A percentile compares a stretch with the other conserved stretches of the same genome.
These are phyloP conservation scores for Kondoa malvinella DNA, from an alignment of 768 basidiomycete species.

Conservation along the genomic window DNA sequence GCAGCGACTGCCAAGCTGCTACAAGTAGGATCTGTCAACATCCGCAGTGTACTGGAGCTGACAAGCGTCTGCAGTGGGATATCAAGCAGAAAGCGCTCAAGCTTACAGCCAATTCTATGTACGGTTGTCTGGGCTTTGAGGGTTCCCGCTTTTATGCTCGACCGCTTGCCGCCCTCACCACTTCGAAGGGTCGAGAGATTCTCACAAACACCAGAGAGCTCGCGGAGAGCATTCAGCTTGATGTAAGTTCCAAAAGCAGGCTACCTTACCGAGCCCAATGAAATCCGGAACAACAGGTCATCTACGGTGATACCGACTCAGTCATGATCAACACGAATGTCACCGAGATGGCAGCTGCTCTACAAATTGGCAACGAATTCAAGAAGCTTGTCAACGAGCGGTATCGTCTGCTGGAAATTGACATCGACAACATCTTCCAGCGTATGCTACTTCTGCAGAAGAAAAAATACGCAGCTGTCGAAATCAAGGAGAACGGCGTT, in stretches of 20 bases:
- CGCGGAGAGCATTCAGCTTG: slow-evolving; percentile 72
- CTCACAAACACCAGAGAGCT: slow-evolving; percentile 80
- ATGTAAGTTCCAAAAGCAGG: slow-evolving; percentile 43
- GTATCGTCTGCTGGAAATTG: slow-evolving; percentile 89
- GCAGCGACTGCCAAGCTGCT: slow-evolving; percentile 55
- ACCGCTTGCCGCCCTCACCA: slow-evolving; percentile 90
- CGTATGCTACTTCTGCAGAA: slow-evolving; percentile 83
- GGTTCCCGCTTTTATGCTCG: slow-evolving; percentile 92
- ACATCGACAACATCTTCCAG: slow-evolving; percentile 84
- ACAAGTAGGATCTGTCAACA: slow-evolving; percentile 52
- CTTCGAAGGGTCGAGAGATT: slow-evolving; percentile 94
- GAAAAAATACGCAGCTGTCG: slow-evolving; percentile 97
- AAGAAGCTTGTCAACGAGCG: slow-evolving; percentile 93
- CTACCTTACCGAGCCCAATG: background rate
- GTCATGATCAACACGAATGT: slow-evolving; percentile 96
- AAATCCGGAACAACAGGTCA: slow-evolving; percentile 45
- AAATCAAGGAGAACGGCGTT: slow-evolving; percentile 60
- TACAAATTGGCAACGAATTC: slow-evolving; percentile 77
- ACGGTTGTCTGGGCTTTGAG: slow-evolving; percentile 95
- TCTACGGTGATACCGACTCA: slow-evolving; percentile 97
- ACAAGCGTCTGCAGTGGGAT: slow-evolving; percentile 48
- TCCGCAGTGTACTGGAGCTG: background rate
- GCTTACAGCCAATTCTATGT: slow-evolving; percentile 98
- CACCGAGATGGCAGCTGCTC: slow-evolving; percentile 66
- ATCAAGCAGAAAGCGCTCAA: slow-evolving; percentile 95